A percentile compares a stretch with the other conserved stretches of the same genome.
phyloP scores from a whole-genome alignment of 106 monocot genomes.

The Apostasia shenzhenica region DNA sequence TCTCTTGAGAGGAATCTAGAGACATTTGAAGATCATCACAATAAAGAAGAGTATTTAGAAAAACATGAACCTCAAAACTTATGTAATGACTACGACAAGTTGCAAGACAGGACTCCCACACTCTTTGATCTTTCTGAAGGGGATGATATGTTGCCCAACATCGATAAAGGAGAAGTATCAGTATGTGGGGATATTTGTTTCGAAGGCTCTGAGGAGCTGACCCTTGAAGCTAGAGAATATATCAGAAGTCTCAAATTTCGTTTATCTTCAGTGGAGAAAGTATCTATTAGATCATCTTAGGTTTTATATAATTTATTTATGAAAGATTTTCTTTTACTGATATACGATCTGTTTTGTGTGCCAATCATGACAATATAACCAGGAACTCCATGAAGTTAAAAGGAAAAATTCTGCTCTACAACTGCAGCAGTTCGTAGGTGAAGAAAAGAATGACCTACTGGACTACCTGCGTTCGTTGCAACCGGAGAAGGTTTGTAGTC shows the following conservation, averaged over 20 bases:
- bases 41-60: conserved; percentile 20
- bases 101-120: conserved; percentile 20
- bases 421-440: conserved; percentile 97
- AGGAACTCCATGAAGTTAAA: conserved; percentile 69
- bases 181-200: conserved; percentile 20
- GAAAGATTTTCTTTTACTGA: no score
- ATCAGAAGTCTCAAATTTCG: conserved; percentile 65
- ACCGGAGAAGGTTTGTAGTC: conserved; percentile 72
- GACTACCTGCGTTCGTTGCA: conserved; percentile 83
- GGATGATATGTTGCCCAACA: conserved; percentile 13
- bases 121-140: conserved; percentile 15
- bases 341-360: background rate
- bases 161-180: conserved; percentile 20
- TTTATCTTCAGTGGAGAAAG: conserved; percentile 72
- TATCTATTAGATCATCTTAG: conserved; percentile 9
- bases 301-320: no score
- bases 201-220: conserved; percentile 56
- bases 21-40: conserved; percentile 31
- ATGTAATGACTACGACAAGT: conserved; percentile 17
- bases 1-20: conserved; percentile 81
- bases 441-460: conserved; percentile 92
- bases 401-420: conserved; percentile 78
- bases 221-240: conserved; percentile 62
- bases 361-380: conserved; percentile 6
- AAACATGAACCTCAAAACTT: conserved; percentile 16